Conservation (phyloP, 768 basidiomycete species). For the Phaeotremella fagi region DNA sequence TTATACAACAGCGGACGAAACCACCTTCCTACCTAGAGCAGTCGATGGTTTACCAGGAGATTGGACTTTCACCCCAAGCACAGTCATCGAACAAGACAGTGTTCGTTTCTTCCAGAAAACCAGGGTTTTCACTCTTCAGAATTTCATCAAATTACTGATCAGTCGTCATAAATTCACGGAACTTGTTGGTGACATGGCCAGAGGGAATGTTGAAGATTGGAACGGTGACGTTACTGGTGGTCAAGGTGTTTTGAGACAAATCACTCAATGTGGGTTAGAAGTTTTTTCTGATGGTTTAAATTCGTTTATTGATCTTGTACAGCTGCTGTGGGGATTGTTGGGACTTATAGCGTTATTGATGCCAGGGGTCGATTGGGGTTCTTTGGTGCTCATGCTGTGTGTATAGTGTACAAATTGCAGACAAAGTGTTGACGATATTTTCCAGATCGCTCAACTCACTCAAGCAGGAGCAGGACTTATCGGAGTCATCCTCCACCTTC, state of each 20-base stretch:
- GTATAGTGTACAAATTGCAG: too few species aligned
- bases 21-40: constrained; percentile 5
- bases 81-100: constrained; percentile 10
- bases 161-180: constrained; percentile 13
- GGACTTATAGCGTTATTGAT: constrained; percentile 16
- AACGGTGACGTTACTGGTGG: neutral
- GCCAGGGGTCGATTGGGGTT: constrained; percentile 10
- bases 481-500: constrained; percentile 19
- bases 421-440: neutral
- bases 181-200: neutral
- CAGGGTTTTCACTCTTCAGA: constrained; percentile 17
- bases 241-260: constrained; percentile 7
- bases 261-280: constrained; percentile 11
- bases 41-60: constrained; percentile 22
- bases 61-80: constrained; percentile 15
- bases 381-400: constrained; percentile 26
- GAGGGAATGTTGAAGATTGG: neutral
- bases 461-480: constrained; percentile 27
- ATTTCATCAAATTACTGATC: constrained; percentile 16
- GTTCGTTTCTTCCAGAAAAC: constrained; percentile 25
- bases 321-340: constrained; percentile 23
- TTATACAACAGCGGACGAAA: constrained; percentile 5
- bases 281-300: neutral
- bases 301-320: neutral
- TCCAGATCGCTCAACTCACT: constrained; percentile 25